Percentiles rank a stretch among this genome's conserved stretches.
These are phyloP conservation scores for Penicillium argentinense DNA, from an alignment of 495 filamentous ascomycete species.

Conservation along the genomic window DNA sequence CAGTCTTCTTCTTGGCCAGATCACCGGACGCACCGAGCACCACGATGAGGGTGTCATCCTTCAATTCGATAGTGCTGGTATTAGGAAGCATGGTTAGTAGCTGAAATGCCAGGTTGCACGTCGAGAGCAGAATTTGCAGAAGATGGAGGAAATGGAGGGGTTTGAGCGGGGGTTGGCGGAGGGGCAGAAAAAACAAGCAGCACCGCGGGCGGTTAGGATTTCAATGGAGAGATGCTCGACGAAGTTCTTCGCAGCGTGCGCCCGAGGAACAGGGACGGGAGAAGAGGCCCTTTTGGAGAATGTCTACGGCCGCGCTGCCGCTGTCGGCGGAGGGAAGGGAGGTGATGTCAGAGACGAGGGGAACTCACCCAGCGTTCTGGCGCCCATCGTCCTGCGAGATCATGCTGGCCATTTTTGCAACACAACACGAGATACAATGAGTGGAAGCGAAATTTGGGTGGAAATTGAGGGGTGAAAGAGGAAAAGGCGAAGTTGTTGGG, in stretches of 20 bases:
- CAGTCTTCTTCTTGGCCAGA: conserved; percentile 99
- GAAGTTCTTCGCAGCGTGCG: no score
- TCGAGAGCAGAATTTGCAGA: conserved; percentile 19
- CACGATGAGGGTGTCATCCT: conserved; percentile 96
- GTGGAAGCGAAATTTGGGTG: conserved; percentile 15
- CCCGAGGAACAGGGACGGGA: not conserved
- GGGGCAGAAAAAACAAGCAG: conserved; percentile 2
- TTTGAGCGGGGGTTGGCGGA: conserved; percentile 13
- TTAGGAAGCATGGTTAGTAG: conserved; percentile 33
- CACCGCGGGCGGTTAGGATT: no score
- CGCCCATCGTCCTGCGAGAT: conserved; percentile 61
- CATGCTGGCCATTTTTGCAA: conserved; percentile 59
- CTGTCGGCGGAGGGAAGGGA: conserved; percentile 32
- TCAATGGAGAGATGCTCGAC: no score
- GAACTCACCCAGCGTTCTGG: conserved; percentile 64
- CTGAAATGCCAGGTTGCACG: not conserved
- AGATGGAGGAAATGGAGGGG: conserved; percentile 17
- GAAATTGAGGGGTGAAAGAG: conserved; percentile 16
- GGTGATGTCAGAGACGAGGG: conserved; percentile 48
- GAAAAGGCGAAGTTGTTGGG: conserved; percentile 21
- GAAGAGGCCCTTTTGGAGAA: conserved; percentile 14
- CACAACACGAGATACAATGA: conserved; percentile 15
- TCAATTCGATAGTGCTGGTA: conserved; percentile 81
- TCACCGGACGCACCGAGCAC: conserved; percentile 97
- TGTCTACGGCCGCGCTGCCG: conserved; percentile 22